Percentiles rank a stretch among this genome's conserved stretches.
phyloP scores from a whole-genome alignment of 2,329 filamentous ascomycete genomes.

The Claviceps pazoutovae region DNA sequence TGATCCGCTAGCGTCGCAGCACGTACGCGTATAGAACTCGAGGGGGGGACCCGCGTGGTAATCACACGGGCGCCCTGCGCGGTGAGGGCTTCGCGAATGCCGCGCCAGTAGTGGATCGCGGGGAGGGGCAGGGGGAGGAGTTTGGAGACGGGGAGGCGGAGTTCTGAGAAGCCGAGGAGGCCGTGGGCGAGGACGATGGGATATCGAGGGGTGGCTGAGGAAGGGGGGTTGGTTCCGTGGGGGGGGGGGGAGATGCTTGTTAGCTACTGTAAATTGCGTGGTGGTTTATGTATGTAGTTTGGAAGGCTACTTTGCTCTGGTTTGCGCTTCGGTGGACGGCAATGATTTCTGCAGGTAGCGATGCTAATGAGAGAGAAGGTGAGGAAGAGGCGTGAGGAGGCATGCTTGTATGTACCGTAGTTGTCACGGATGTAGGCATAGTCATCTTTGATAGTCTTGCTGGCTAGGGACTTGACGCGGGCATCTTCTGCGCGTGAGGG shows the following conservation, averaged over 20 bases:
- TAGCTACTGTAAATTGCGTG: not conserved
- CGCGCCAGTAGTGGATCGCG: constrained; percentile 49
- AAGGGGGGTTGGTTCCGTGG: not conserved
- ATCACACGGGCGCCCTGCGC: constrained; percentile 42
- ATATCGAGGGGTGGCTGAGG: constrained; percentile 39
- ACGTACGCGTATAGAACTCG: constrained; percentile 45
- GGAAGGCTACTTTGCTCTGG: no score
- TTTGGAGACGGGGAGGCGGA: constrained; percentile 40
- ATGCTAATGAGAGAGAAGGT: not conserved
- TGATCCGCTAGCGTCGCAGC: constrained; percentile 41
- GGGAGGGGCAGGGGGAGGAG: constrained; percentile 39
- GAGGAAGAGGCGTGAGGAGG: not conserved
- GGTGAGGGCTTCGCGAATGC: constrained; percentile 43
- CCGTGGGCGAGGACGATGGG: constrained; percentile 54
- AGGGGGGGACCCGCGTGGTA: constrained; percentile 46
- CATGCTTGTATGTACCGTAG: constrained; percentile 24
- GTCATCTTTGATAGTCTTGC: constrained; percentile 28
- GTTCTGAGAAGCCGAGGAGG: constrained; percentile 47
- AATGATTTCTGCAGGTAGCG: no score
- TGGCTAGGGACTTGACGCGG: constrained; percentile 2
- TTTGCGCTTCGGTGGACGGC: no score
- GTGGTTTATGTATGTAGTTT: no score
- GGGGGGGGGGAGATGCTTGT: not conserved
- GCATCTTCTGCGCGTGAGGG: constrained; percentile 2
- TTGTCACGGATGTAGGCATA: constrained; percentile 30